Conservation (phyloP, 2,329 filamentous ascomycete genomes). For the Parastagonospora nodorum region DNA sequence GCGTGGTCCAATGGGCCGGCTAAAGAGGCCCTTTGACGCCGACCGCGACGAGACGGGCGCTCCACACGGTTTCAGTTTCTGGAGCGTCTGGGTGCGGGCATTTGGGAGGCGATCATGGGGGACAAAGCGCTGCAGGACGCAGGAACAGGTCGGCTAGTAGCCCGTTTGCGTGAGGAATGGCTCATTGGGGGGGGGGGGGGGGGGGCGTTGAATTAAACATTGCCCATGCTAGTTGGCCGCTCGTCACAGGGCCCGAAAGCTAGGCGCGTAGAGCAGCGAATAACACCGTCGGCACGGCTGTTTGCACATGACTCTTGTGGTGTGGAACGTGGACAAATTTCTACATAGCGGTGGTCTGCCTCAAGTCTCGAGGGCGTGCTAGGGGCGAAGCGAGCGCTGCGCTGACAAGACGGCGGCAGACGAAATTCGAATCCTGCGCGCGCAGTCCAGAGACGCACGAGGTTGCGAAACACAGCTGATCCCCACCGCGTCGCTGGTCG, state of each 20-base stretch:
- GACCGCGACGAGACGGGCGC: background rate
- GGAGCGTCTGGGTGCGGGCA: background rate
- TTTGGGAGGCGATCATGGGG: constrained; percentile 15
- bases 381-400: background rate
- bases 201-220: constrained; percentile 12
- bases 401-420: too few relatives aligned
- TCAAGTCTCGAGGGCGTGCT: background rate
- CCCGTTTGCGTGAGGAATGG: constrained; percentile 1
- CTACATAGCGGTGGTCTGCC: background rate
- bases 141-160: constrained; percentile 11
- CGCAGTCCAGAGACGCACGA: constrained; percentile 14
- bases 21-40: background rate
- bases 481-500: constrained; percentile 7
- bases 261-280: constrained; percentile 22
- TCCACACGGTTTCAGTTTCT: background rate
- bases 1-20: constrained; percentile 9
- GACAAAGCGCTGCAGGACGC: constrained; percentile 16
- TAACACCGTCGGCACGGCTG: constrained; percentile 2
- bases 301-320: background rate
- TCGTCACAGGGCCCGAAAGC: background rate
- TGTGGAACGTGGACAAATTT: background rate
- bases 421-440: too few relatives aligned
- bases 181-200: background rate
- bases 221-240: constrained; percentile 1
- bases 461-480: constrained; percentile 19